These are phyloP conservation scores for Cryptococcus sp. DNA, from an alignment of 1,284 basidiomycete species.

Conservation along the genomic window DNA sequence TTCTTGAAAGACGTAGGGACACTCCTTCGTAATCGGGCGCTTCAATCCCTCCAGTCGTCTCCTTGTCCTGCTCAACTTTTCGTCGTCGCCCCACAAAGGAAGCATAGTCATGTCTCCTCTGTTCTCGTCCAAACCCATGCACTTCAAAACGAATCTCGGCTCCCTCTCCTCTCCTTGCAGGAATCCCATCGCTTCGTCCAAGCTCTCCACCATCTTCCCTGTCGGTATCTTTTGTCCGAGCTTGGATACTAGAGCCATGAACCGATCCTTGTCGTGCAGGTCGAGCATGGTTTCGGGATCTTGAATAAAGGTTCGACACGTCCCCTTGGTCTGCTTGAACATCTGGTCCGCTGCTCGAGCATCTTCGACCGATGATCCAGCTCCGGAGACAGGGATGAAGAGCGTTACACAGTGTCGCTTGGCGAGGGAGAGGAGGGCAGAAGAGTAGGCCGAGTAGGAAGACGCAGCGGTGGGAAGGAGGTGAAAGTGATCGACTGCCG, in stretches of 20 bases:
- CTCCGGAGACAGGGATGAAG: constrained; percentile 48
- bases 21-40: constrained; percentile 23
- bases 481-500: constrained; percentile 32
- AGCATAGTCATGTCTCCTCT: constrained; percentile 47
- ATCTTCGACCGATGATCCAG: constrained; percentile 46
- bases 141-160: constrained; percentile 40
- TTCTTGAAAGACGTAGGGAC: constrained; percentile 39
- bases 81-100: constrained; percentile 33
- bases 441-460: constrained; percentile 31
- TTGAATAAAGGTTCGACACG: constrained; percentile 43
- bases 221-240: constrained; percentile 30
- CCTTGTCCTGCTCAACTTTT: constrained; percentile 22
- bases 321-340: constrained; percentile 26
- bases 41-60: constrained; percentile 22
- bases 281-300: constrained; percentile 43
- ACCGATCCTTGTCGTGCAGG: constrained; percentile 47
- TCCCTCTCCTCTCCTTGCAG: constrained; percentile 18
- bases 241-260: constrained; percentile 38
- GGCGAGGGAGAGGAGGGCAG: constrained; percentile 35
- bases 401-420: constrained; percentile 34
- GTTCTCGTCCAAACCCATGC: constrained; percentile 45
- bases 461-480: constrained; percentile 29
- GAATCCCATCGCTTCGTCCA: constrained; percentile 38
- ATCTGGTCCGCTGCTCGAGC: constrained; percentile 41
- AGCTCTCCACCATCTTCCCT: constrained; percentile 37